Evolutionary conservation across 2,329 filamentous ascomycete species (phyloP).

Genomic region (Exophiala spinifera): DNA sequence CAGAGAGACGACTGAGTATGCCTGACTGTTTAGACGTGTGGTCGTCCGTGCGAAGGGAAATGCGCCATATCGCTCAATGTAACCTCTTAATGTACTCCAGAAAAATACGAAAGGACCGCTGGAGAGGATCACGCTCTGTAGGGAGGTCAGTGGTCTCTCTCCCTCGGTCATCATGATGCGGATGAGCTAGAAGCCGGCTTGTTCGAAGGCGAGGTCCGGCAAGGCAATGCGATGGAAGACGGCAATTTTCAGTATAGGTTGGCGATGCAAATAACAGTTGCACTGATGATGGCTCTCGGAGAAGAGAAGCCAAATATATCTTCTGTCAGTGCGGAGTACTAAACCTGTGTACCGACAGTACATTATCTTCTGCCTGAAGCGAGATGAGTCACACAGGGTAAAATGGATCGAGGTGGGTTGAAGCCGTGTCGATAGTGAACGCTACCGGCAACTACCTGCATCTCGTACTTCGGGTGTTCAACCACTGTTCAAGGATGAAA

Average conservation of each 20-base stretch:
- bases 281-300: no score
- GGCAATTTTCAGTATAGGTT: no score
- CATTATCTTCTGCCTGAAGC: background rate
- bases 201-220: background rate
- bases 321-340: no score
- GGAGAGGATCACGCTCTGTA: constrained; percentile 20
- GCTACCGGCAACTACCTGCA: no score
- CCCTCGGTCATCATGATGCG: background rate
- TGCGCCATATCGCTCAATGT: constrained; percentile 20
- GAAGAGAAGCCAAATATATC: no score
- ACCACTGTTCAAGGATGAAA: no score
- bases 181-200: background rate
- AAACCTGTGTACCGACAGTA: no score
- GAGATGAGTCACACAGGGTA: background rate
- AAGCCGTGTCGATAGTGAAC: background rate
- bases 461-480: no score
- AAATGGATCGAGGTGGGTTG: background rate
- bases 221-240: no score
- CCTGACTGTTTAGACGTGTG: constrained; percentile 21
- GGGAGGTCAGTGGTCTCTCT: constrained; percentile 15
- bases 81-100: constrained; percentile 14
- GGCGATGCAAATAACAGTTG: no score
- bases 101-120: constrained; percentile 21
- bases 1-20: constrained; percentile 24
- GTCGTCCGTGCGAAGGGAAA: constrained; percentile 8